Evolutionary conservation across 768 basidiomycete species (phyloP).

Genomic region (Macrocybe gigantea): DNA sequence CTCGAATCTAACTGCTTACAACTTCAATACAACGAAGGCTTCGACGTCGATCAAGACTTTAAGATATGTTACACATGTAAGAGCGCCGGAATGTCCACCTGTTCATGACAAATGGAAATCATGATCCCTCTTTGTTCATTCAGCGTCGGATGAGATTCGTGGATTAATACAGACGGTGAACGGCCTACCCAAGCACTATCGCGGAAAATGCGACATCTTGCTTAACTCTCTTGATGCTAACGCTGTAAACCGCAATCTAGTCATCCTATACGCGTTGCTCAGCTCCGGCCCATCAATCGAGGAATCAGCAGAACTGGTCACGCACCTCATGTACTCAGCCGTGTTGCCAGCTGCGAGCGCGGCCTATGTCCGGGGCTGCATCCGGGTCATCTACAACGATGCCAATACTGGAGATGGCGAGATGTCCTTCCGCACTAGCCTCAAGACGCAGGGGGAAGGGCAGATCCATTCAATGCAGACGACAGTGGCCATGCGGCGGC

Average conservation of each 20-base stretch:
- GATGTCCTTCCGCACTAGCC: slow-evolving; percentile 29
- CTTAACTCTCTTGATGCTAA: slow-evolving; percentile 32
- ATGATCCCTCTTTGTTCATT: slow-evolving; percentile 2
- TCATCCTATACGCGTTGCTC: slow-evolving; percentile 32
- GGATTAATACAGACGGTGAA: slow-evolving; percentile 31
- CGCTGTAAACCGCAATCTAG: slow-evolving; percentile 32
- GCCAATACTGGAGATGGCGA: slow-evolving; percentile 20
- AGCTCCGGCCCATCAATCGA: slow-evolving; percentile 31
- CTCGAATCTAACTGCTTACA: no score
- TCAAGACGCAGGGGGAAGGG: slow-evolving; percentile 28
- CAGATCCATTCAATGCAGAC: slow-evolving; percentile 31
- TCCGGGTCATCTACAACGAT: slow-evolving; percentile 28
- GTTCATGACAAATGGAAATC: no score
- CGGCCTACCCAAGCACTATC: slow-evolving; percentile 26
- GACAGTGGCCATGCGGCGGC: slow-evolving; percentile 27
- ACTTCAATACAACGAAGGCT: no score
- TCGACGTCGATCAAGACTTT: no score
- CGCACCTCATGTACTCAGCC: slow-evolving; percentile 38
- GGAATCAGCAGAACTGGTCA: slow-evolving; percentile 34
- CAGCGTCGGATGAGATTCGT: slow-evolving; percentile 29
- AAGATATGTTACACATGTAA: no score
- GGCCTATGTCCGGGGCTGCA: slow-evolving; percentile 28
- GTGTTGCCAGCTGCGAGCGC: slow-evolving; percentile 26
- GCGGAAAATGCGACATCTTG: slow-evolving; percentile 31
- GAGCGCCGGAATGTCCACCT: no score